These are phyloP conservation scores for Stagonosporopsis vannaccii DNA, from an alignment of 2,329 filamentous ascomycete genomes.

Conservation along the genomic window DNA sequence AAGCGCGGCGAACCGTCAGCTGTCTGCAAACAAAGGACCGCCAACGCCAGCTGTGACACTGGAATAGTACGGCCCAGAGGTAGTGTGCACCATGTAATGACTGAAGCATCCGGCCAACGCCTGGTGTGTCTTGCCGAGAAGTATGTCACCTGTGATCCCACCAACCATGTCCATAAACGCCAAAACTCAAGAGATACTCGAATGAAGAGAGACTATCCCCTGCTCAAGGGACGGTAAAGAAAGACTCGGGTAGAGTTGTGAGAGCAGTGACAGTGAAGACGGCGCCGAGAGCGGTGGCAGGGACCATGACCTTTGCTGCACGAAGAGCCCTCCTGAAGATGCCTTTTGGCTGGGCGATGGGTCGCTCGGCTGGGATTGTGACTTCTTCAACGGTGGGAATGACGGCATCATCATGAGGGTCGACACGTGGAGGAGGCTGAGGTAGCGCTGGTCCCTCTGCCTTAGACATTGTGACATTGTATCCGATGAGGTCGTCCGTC, in stretches of 20 bases:
- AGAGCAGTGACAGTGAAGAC: constrained; percentile 30
- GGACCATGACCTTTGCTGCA: constrained; percentile 25
- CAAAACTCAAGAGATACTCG: background rate
- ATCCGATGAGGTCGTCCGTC: background rate
- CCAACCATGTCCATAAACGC: background rate
- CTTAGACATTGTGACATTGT: constrained; percentile 14
- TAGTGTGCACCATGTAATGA: background rate
- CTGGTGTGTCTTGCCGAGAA: background rate
- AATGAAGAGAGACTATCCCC: background rate
- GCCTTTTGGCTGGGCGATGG: constrained; percentile 24
- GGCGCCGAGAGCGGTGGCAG: constrained; percentile 23
- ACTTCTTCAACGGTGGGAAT: constrained; percentile 6
- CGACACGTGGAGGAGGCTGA: background rate
- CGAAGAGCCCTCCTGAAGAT: constrained; percentile 22
- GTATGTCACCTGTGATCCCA: background rate
- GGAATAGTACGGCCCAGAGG: background rate
- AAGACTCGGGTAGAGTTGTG: constrained; percentile 31
- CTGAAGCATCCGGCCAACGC: background rate
- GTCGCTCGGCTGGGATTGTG: background rate
- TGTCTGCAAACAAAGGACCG: background rate
- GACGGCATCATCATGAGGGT: background rate
- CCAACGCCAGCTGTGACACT: constrained; percentile 1
- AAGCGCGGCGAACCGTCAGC: constrained; percentile 10
- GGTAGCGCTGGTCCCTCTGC: constrained; percentile 7
- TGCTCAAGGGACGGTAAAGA: constrained; percentile 23